Evolutionary conservation across 208 protist genomes (phyloP).

Genomic region (Blastocrithidia nonstop): DNA sequence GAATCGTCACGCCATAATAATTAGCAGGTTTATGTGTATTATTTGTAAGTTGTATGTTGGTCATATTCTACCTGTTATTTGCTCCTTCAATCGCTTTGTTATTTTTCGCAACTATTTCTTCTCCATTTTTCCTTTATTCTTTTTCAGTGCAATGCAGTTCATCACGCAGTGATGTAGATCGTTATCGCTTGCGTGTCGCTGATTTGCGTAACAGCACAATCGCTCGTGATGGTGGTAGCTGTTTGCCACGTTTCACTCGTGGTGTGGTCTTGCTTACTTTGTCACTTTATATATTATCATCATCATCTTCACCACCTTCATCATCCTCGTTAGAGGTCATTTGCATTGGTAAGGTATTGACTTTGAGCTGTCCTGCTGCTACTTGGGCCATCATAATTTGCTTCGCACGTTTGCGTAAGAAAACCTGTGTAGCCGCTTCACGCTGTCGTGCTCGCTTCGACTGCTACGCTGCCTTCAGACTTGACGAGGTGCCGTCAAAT

Average conservation of each 20-base stretch:
- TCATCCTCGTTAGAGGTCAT: neutral
- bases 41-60: too few species aligned
- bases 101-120: neutral
- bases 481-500: conserved; percentile 56
- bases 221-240: too few species aligned
- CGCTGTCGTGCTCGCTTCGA: conserved; percentile 24
- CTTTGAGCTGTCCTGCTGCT: conserved; percentile 23
- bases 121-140: neutral
- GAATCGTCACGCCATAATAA: too few species aligned
- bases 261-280: conserved; percentile 1
- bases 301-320: neutral
- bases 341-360: conserved; percentile 2
- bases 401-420: conserved; percentile 30
- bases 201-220: too few species aligned
- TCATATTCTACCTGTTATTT: too few species aligned
- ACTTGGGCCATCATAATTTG: conserved; percentile 62
- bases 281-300: neutral
- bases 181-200: too few species aligned
- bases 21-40: too few species aligned
- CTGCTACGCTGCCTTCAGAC: conserved; percentile 45
- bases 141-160: neutral
- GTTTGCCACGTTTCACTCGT: neutral
- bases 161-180: too few species aligned
- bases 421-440: conserved; percentile 9
- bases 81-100: too few species aligned